Base-by-base conservation (phyloP, 495 filamentous ascomycete genomes). In the Aspergillus avenaceus region DNA sequence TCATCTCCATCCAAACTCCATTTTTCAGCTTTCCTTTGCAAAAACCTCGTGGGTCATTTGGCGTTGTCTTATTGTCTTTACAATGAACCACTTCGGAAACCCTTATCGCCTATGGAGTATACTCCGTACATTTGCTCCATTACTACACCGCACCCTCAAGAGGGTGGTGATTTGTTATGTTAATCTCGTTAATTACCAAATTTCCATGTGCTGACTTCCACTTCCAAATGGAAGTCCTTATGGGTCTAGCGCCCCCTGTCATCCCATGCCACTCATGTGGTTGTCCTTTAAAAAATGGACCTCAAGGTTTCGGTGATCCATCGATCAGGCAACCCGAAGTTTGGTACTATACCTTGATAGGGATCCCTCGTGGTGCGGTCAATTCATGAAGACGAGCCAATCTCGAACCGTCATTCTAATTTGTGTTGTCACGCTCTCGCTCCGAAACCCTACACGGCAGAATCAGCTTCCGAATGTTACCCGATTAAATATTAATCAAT, bases 211-310 rank as follows among this genome's bases (percentile, higher is more conserved):
- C 13, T 14, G 13, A 38, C 11, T 34, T 16, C 8, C 31, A 47
- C 46, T 50, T 50, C 49, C 50, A 37, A 18, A 19, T 14, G 38
- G 3, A 22, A 21, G 45, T 23, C 12, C 7, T 49, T 41, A 49
- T 57, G 41, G 54, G 25, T 40, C 16, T 18, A 29, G 8, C 11
- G 32, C 43, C 46, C 41, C 52, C 49, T 51, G 49, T 51, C 49
- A 44, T 18, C 45, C 42, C 54, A 51, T 46, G 45, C 36, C 26
- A 24, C 47, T 45, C 55, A 44, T 57, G 55, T 54, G 45, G 44
- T 44, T 47, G 24, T 53, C 37, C 29, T 45, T 45, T 40, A 26
- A 27, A 38, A 53, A 32, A 54, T 59, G 54, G 54, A 42, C 24
- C 54, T 25, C 37, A 52, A 55, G 46, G 29, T 54, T 49, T 34